These are phyloP conservation scores for Trichopus zeylanicus DNA, from an alignment of 116 monocot species.

Conservation along the genomic window DNA sequence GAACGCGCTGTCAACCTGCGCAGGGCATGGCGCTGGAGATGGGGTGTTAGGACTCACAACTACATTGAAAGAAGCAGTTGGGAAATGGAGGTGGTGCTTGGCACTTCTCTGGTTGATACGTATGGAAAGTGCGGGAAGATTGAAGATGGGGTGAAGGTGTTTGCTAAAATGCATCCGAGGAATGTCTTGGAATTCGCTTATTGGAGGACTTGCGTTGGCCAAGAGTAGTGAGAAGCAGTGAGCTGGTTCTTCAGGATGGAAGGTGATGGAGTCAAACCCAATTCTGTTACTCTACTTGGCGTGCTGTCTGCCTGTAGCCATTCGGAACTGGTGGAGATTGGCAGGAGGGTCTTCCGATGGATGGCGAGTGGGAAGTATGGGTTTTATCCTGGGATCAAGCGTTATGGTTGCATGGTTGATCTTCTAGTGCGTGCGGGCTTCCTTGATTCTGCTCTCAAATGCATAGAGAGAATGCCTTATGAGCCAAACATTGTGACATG, in stretches of 20 bases:
- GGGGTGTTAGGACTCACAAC: constrained; percentile 32
- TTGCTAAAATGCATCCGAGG: constrained; percentile 18
- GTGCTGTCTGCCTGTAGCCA: constrained; percentile 43
- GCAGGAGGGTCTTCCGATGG: constrained; percentile 26
- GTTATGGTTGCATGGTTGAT: constrained; percentile 55
- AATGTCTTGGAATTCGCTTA: constrained; percentile 37
- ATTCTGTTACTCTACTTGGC: constrained; percentile 28
- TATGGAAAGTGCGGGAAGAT: constrained; percentile 42
- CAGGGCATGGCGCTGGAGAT: constrained; percentile 20
- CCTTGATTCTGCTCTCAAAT: constrained; percentile 27
- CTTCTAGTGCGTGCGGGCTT: constrained; percentile 32
- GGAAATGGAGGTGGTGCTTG: constrained; percentile 31
- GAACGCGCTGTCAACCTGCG: constrained; percentile 31
- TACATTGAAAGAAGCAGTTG: constrained; percentile 11
- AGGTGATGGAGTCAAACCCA: constrained; percentile 15
- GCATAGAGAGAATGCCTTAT: constrained; percentile 37
- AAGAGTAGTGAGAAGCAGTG: constrained; percentile 23
- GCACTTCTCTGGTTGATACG: constrained; percentile 39
- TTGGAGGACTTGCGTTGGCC: constrained; percentile 19
- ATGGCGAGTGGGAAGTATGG: constrained; percentile 21
- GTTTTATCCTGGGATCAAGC: constrained; percentile 36
- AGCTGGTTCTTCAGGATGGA: constrained; percentile 33
- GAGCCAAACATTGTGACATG: constrained; percentile 25
- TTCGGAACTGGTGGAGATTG: constrained; percentile 26
- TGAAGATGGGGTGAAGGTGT: constrained; percentile 12